These are phyloP conservation scores for Datura wrightii DNA, from an alignment of 257 asterid genomes.

Conservation along the genomic window DNA sequence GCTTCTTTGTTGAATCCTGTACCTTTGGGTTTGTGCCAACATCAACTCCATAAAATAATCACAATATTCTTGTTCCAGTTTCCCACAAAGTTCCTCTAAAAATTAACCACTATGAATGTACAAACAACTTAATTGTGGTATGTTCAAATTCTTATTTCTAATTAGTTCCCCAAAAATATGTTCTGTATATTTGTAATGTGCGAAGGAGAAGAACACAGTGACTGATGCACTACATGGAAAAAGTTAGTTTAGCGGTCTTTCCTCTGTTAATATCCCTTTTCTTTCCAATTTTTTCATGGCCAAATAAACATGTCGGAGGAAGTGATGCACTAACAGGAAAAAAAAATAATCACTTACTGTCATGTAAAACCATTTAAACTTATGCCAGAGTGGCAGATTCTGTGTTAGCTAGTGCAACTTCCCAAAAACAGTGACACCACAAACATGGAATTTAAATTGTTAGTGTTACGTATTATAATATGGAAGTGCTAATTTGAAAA, in stretches of 20 bases:
- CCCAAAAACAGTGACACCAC: not conserved
- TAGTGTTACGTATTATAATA: not conserved
- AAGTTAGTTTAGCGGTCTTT: not conserved
- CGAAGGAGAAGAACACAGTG: not conserved
- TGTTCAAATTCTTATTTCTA: not conserved
- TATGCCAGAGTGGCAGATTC: not conserved
- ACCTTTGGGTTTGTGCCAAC: not conserved
- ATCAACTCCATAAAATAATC: not conserved
- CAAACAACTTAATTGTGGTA: not conserved
- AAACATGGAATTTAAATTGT: slow-evolving; percentile 1
- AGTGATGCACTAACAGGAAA: not conserved
- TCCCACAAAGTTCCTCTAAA: not conserved
- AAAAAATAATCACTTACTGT: not conserved
- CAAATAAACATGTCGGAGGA: not conserved
- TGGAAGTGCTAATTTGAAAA: not conserved
- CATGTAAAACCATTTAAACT: slow-evolving; percentile 7
- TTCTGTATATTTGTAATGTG: not conserved
- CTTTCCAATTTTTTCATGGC: not conserved
- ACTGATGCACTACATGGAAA: not conserved
- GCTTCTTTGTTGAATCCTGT: not conserved
- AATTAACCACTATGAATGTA: not conserved
- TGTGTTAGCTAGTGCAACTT: not conserved
- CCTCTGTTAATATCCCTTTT: not conserved
- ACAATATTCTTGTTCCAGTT: not conserved
- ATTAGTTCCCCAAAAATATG: not conserved